These are phyloP conservation scores for Ceratobasidium sp. DNA, from an alignment of 1,284 basidiomycete genomes.

Conservation along the genomic window DNA sequence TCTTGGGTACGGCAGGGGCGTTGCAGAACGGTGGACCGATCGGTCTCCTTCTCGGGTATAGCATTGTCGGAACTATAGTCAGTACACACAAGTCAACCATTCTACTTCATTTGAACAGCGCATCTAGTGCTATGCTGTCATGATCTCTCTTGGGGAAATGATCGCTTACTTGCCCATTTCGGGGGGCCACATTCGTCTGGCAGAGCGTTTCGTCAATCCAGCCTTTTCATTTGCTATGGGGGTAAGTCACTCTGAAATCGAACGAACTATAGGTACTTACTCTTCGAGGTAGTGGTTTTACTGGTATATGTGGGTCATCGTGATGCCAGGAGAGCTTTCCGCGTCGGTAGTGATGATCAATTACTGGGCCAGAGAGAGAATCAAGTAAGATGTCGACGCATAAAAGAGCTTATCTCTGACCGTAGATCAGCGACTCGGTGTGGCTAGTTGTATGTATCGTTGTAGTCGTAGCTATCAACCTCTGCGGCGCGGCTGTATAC, in stretches of 20 bases:
- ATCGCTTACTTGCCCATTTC: conserved; percentile 76
- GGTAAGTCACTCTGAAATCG: conserved; percentile 22
- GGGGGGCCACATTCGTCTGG: conserved; percentile 83
- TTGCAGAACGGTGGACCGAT: conserved; percentile 48
- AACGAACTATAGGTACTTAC: background rate
- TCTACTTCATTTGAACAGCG: conserved; percentile 58
- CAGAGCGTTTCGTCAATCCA: conserved; percentile 83
- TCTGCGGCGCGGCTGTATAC: conserved; percentile 59
- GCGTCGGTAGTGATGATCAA: conserved; percentile 83
- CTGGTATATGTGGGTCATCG: conserved; percentile 76
- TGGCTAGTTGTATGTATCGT: too few relatives aligned
- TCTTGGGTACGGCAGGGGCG: conserved; percentile 42
- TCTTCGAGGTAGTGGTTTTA: conserved; percentile 70
- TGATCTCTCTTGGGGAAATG: conserved; percentile 73
- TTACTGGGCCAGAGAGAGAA: conserved; percentile 67
- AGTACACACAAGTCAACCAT: conserved; percentile 64
- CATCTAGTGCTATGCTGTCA: conserved; percentile 71
- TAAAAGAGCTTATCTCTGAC: too few relatives aligned
- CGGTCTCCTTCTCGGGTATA: conserved; percentile 50
- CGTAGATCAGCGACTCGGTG: too few relatives aligned
- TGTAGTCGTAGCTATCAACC: conserved; percentile 80
- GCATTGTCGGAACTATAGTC: conserved; percentile 72
- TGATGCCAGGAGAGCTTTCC: conserved; percentile 82
- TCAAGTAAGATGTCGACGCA: conserved; percentile 46
- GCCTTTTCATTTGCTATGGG: conserved; percentile 86